phyloP scores from a whole-genome alignment of 2,329 filamentous ascomycete species.

The Falciphora oryzae region DNA sequence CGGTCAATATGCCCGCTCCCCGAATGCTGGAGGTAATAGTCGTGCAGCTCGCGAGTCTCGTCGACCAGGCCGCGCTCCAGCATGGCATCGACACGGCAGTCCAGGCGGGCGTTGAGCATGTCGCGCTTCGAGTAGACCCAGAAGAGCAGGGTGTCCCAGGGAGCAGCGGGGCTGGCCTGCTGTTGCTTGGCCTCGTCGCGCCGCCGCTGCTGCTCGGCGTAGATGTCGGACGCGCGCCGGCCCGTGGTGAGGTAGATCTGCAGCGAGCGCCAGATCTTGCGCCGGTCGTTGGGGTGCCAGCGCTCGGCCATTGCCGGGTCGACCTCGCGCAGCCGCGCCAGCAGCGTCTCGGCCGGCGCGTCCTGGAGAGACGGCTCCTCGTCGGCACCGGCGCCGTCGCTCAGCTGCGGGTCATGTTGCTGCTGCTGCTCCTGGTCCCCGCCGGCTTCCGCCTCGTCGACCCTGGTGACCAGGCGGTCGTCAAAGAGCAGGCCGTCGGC shows the following conservation, averaged over 20 bases:
- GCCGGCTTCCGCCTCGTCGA: slow-evolving; percentile 17
- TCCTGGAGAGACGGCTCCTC: slow-evolving; percentile 56
- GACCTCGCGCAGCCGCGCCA: slow-evolving; percentile 67
- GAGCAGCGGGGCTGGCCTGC: slow-evolving; percentile 4
- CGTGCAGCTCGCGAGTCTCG: slow-evolving; percentile 42
- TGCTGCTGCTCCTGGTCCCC: background rate
- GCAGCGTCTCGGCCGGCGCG: slow-evolving; percentile 63
- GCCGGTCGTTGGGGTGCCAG: slow-evolving; percentile 90
- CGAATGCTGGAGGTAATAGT: slow-evolving; percentile 27
- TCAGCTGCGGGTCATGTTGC: background rate
- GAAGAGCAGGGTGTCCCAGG: slow-evolving; percentile 63
- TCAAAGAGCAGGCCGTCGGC: slow-evolving; percentile 82
- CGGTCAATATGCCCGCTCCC: slow-evolving; percentile 57
- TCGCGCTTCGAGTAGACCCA: slow-evolving; percentile 79
- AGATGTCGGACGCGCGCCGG: slow-evolving; percentile 75
- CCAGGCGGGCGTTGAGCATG: slow-evolving; percentile 62
- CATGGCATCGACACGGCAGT: slow-evolving; percentile 81
- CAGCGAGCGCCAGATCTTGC: slow-evolving; percentile 84
- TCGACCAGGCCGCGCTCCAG: slow-evolving; percentile 47
- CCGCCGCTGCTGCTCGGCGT: slow-evolving; percentile 61
- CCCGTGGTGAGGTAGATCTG: slow-evolving; percentile 87
- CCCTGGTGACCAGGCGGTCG: slow-evolving; percentile 52
- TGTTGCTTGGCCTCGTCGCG: slow-evolving; percentile 13
- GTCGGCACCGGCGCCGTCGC: no score
- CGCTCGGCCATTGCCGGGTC: slow-evolving; percentile 84